Evolutionary conservation across 1,284 basidiomycete genomes (phyloP), one percentile per base, ranked within the genome.

Genomic region (Ceratobasidium sp.): DNA sequence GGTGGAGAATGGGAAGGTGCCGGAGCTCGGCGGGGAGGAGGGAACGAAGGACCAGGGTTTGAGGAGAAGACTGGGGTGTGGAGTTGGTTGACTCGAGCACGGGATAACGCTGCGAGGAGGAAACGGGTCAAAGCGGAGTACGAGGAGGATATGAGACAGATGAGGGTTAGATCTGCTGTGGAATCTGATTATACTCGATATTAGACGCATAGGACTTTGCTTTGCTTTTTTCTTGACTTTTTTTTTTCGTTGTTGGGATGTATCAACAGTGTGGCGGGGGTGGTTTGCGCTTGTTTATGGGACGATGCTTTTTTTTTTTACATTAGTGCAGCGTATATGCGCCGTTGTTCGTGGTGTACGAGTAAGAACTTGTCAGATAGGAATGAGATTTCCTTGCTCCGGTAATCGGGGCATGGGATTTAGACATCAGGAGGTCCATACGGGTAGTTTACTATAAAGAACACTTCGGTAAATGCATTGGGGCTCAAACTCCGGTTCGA

Each of bases 131-230:
- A 72, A 45, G 45, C 57, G 14, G 69, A 72, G 57, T 72, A 72
- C 41, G 69, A 72, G 57, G 69, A 72, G 69, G 69, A 72, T 72
- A 72, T 72, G 69, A 72, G n/a, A 56, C 36, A 57, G 69, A 72
- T 72, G 69, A 72, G 69, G 45, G 66, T 51, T 2, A 51, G 66
- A n/a, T 45, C 54, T 51, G 54, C 44, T 19, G 41, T 72, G 24
- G 69, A 56, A 27, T 60, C 56, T 72, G 69, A 72, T 45, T 72
- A 72, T 60, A 29, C 11, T 33, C 53, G 69, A 14, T 72, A 50
- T 50, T 72, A 51, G 47, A n/a, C n/a, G n/a, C n/a, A 48, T 51
- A 48, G 29, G 41, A 48, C 29, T 15, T 31, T 51, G 57, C 36
- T 36, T 19, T 59, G 22, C 57, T 69, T 22, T 54, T 51, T n/a